Base-by-base conservation (phyloP, 495 filamentous ascomycete species). In the Neurospora sp. region DNA sequence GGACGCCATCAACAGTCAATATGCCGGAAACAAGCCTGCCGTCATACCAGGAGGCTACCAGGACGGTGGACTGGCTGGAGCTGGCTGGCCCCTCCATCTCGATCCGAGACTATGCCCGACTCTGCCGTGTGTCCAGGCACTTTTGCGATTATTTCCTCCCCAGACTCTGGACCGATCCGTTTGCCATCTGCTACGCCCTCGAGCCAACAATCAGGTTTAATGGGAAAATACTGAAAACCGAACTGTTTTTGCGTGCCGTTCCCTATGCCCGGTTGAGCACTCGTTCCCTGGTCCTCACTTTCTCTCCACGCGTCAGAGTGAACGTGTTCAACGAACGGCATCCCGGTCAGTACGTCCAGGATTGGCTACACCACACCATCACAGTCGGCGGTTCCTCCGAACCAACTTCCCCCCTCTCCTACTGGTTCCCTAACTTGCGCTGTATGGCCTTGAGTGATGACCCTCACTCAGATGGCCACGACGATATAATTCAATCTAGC, bases 111-210 rank as follows among this genome's bases (percentile, higher is more conserved):
- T 84, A 84, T 75, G 73, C 77, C 38, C 74, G 74, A 28, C 85
- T 85, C 40, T 87, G 83, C 77, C 77, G 79, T 39, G 84, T 86
- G 38, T 79, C 80, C 36, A 72, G 73, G 39, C 82, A 82, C 17
- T 86, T 85, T 76, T 80, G 83, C 76, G 8, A 59, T 70, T 77
- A 81, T 19, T 86, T 87, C 71, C 84, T 84, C 7, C 83, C 84
- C 7, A 81, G 79, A 10, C 78, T 87, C 24, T 87, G 85, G 85
- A 79, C 80, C 76, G 84, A 86, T 75, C 84, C 13, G 78, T 76
- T 19, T 71, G 77, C 21, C 72, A 77, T 69, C 73, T 69, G 10
- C 79, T 81, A 11, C 72, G 79, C 72, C 54, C 54, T 66, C 54
- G 54, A 15, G 54, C 54, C 15, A 62, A 62, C 11, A 7, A 13